Evolutionary conservation across 1,284 basidiomycete genomes (phyloP), one percentile per base, ranked within the genome.

Genomic region (Singerocomus inundabilis): DNA sequence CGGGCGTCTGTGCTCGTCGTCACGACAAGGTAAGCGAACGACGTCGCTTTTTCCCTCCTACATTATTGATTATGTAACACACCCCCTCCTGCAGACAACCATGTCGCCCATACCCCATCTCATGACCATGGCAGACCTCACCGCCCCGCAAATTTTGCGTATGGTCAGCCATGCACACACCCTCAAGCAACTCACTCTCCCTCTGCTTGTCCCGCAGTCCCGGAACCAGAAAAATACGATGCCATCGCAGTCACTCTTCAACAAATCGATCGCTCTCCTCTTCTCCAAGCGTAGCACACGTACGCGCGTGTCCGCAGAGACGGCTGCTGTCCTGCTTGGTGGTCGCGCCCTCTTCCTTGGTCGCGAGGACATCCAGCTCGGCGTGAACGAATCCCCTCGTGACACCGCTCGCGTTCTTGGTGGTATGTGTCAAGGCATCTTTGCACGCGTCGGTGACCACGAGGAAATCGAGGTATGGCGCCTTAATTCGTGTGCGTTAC

Each of bases 351-450:
- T 98, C 59, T 99, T 98, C 72, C 75, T 99, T n/a, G 92, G 94
- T 3, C 76, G 75, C 36, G 84, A 88, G 2, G 96, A 99, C 67
- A 97, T 98, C 52, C 96, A 99, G 64, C 77, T 99, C 29, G 96
- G 96, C 46, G 95, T 98, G 30, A 99, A 98, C 70, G 96, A 99
- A 78, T 85, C 76, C 36, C 68, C 86, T 16, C 77, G 88, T 43
- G 97, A 99, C 72, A 86, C 91, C 0, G 88, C 92, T 12, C 79
- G 88, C 16, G 91, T 99, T 13, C 81, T 97, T 54, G 87, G 91
- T 16, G 91, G 91, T 15, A 98, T 99, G 95, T 90, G 88, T 49
- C 88, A 98, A 70, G 97, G 96, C 16, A 93, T 99, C 57, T 98
- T 99, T 74, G 97, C 96, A 18, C 86, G 97, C 41, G 96, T 99